A percentile compares a stretch with the other conserved stretches of the same genome.
Evolutionary conservation across 345 rosid species (phyloP).

Genomic region (Hibiscus mutabilis): DNA sequence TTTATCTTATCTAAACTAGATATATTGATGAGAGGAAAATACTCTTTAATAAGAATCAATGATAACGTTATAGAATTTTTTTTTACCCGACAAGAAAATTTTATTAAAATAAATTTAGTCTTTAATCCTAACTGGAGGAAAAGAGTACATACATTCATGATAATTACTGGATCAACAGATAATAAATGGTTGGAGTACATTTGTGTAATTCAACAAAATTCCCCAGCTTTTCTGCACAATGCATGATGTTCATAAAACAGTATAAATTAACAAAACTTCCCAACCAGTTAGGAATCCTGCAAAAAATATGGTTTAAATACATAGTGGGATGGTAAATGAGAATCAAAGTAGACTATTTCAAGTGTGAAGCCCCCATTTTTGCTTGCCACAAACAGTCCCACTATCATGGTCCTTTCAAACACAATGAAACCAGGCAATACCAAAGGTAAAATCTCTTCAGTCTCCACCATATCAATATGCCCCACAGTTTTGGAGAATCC

Average conservation of each 20-base stretch:
- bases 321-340: slow-evolving; percentile 14
- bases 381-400: neutral
- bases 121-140: too few species aligned
- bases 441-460: neutral
- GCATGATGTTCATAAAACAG: neutral
- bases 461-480: neutral
- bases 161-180: too few species aligned
- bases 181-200: too few species aligned
- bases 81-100: too few species aligned
- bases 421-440: neutral
- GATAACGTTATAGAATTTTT: too few species aligned
- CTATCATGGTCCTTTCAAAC: neutral
- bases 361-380: neutral
- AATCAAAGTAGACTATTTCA: slow-evolving; percentile 8
- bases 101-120: too few species aligned
- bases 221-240: too few species aligned
- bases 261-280: neutral
- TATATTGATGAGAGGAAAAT: too few species aligned
- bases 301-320: neutral
- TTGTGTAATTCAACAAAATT: too few species aligned
- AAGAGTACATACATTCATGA: too few species aligned
- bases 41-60: too few species aligned
- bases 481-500: slow-evolving; percentile 14
- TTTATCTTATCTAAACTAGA: too few species aligned
- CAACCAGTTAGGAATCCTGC: slow-evolving; percentile 6